A percentile compares a stretch with the other conserved stretches of the same genome.
Conservation (phyloP, 1,284 basidiomycete genomes). For the Leccinum huronense region DNA sequence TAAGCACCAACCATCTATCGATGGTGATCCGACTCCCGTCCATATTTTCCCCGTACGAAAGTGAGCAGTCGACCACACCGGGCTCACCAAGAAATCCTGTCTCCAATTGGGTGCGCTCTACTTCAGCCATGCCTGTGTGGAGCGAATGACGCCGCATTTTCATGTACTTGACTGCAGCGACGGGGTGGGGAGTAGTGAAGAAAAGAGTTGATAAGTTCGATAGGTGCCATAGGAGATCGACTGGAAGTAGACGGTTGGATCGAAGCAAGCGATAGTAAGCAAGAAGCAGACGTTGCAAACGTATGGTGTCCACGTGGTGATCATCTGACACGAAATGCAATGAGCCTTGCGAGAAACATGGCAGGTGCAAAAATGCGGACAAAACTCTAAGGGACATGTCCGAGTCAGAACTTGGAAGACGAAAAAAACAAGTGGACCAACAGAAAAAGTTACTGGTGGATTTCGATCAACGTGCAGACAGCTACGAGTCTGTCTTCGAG, state of each 20-base stretch:
- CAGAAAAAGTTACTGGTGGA: constrained; percentile 75
- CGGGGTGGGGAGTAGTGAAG: constrained; percentile 57
- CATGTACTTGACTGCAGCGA: constrained; percentile 68
- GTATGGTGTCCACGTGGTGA: constrained; percentile 39
- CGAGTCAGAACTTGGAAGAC: not conserved
- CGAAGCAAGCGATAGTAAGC: constrained; percentile 78
- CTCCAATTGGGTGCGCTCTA: constrained; percentile 66
- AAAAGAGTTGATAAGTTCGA: constrained; percentile 52
- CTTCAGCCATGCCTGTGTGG: constrained; percentile 76
- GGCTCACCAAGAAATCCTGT: constrained; percentile 56
- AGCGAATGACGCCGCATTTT: constrained; percentile 76
- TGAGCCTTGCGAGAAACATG: constrained; percentile 55
- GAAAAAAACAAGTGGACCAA: constrained; percentile 40
- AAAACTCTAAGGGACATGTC: constrained; percentile 43
- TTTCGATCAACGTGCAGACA: constrained; percentile 60
- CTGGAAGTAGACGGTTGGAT: constrained; percentile 68
- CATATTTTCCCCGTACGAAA: constrained; percentile 48
- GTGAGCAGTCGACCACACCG: constrained; percentile 54
- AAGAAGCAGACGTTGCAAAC: constrained; percentile 68
- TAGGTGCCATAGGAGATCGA: constrained; percentile 63
- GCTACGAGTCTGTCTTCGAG: constrained; percentile 57
- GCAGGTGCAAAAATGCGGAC: constrained; percentile 45
- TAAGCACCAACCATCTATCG: constrained; percentile 80
- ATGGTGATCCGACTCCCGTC: constrained; percentile 45
- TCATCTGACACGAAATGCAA: constrained; percentile 44